Percentiles rank a stretch among this genome's conserved stretches.
phyloP scores from a whole-genome alignment of 73 alveolate genomes.

The Tetrahymena elliotti region DNA sequence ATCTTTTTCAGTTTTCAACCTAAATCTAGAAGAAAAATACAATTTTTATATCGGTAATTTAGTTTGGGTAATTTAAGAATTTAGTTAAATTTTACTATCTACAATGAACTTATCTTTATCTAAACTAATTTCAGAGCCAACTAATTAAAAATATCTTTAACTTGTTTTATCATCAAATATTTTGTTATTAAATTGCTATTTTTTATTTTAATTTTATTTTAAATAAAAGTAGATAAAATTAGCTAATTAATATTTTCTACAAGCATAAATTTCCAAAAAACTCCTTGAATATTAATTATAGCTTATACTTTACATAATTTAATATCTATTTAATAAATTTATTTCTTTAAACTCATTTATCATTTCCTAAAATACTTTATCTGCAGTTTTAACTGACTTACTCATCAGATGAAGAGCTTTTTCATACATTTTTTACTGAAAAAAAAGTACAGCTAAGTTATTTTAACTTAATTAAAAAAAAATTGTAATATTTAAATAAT shows the following conservation, averaged over 20 bases:
- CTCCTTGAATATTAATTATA: not conserved
- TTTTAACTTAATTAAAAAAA: not conserved
- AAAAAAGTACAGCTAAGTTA: not conserved
- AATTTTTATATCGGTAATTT: not conserved
- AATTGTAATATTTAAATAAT: not conserved
- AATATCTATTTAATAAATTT: not conserved
- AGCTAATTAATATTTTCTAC: not conserved
- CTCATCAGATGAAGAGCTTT: not conserved
- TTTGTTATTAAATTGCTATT: not conserved
- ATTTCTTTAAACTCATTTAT: not conserved
- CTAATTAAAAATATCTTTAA: not conserved
- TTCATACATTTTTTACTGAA: not conserved
- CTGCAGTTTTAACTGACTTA: not conserved
- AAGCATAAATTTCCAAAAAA: not conserved
- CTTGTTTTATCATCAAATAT: not conserved
- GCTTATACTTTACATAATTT: not conserved
- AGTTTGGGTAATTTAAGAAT: no score
- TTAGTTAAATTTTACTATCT: no score
- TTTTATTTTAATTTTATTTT: not conserved
- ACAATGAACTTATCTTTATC: no score
- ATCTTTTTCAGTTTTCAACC: not conserved
- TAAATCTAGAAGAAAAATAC: not conserved
- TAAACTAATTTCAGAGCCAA: not conserved
- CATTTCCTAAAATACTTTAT: not conserved
- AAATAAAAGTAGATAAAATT: not conserved